phyloP scores from a whole-genome alignment of 2,329 filamentous ascomycete genomes.

The Xylariaceae sp. region DNA sequence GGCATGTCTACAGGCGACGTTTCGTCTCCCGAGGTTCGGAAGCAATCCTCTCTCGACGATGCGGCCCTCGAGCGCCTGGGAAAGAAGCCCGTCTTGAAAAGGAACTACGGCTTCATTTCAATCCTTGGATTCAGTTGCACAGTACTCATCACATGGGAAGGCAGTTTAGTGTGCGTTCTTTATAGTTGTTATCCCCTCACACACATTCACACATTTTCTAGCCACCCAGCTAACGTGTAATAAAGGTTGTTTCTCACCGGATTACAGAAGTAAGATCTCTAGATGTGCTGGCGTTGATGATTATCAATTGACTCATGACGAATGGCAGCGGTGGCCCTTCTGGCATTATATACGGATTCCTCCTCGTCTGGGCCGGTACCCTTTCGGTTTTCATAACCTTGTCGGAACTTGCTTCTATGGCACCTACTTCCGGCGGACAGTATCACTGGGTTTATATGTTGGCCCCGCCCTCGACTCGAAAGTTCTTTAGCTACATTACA shows the following conservation, averaged over 20 bases:
- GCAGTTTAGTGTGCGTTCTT: slow-evolving; percentile 29
- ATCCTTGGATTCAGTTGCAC: slow-evolving; percentile 35
- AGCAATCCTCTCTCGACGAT: slow-evolving; percentile 18
- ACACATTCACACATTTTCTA: too few relatives aligned
- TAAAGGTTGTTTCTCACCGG: slow-evolving; percentile 25
- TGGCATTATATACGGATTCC: slow-evolving; percentile 57
- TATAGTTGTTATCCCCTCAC: too few relatives aligned
- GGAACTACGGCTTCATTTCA: slow-evolving; percentile 32
- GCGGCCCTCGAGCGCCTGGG: slow-evolving; percentile 23
- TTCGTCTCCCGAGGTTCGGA: too few relatives aligned
- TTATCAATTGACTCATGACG: neutral
- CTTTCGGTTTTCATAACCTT: slow-evolving; percentile 53
- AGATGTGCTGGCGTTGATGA: too few relatives aligned
- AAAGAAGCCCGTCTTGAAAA: slow-evolving; percentile 30
- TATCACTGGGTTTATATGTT: slow-evolving; percentile 38
- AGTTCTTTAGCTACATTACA: slow-evolving; percentile 29
- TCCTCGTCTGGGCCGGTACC: slow-evolving; percentile 57
- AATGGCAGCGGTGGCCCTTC: slow-evolving; percentile 44
- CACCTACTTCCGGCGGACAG: slow-evolving; percentile 31
- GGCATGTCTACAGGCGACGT: too few relatives aligned
- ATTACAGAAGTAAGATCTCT: slow-evolving; percentile 25
- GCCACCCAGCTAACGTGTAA: neutral
- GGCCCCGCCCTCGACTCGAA: slow-evolving; percentile 18
- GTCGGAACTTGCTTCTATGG: slow-evolving; percentile 54
- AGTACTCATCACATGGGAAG: slow-evolving; percentile 34